These are phyloP conservation scores for Purshia tridentata DNA, from an alignment of 306 rosid species.

Conservation along the genomic window DNA sequence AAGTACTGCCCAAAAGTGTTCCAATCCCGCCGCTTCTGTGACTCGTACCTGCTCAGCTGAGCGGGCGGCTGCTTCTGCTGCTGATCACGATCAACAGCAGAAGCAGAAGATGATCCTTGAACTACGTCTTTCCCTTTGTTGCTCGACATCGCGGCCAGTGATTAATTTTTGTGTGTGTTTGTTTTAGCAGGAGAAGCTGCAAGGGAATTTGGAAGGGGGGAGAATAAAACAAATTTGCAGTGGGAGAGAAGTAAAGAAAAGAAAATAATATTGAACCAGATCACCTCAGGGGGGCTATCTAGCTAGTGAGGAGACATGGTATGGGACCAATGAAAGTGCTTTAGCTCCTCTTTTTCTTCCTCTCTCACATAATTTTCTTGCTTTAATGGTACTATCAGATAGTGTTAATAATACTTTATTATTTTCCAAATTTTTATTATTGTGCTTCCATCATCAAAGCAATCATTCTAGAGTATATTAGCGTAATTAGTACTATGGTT, in stretches of 20 bases:
- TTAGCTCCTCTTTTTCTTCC: conserved; percentile 44
- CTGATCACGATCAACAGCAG: background rate
- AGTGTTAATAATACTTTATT: conserved; percentile 33
- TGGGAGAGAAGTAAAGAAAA: conserved; percentile 14
- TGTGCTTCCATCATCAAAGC: conserved; percentile 37
- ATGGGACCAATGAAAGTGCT: conserved; percentile 51
- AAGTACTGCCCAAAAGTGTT: conserved; percentile 59
- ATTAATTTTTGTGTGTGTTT: background rate
- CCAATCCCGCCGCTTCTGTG: conserved; percentile 64
- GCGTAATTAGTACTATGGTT: conserved; percentile 29
- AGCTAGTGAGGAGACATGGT: conserved; percentile 48
- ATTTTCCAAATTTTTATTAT: conserved; percentile 31
- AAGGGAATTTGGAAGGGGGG: background rate
- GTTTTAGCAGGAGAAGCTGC: conserved; percentile 6
- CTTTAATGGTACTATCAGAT: conserved; percentile 52
- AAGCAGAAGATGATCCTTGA: conserved; percentile 45
- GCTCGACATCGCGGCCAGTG: conserved; percentile 30
- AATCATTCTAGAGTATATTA: conserved; percentile 37
- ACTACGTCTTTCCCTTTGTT: conserved; percentile 46
- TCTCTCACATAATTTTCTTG: conserved; percentile 41
- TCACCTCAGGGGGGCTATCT: conserved; percentile 40
- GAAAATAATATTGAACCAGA: conserved; percentile 14
- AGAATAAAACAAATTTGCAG: conserved; percentile 23
- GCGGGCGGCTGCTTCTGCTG: conserved; percentile 4
- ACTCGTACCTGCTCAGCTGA: conserved; percentile 49